phyloP scores from a whole-genome alignment of 2,329 filamentous ascomycete species.

The Calonectria pseudoturangicola region DNA sequence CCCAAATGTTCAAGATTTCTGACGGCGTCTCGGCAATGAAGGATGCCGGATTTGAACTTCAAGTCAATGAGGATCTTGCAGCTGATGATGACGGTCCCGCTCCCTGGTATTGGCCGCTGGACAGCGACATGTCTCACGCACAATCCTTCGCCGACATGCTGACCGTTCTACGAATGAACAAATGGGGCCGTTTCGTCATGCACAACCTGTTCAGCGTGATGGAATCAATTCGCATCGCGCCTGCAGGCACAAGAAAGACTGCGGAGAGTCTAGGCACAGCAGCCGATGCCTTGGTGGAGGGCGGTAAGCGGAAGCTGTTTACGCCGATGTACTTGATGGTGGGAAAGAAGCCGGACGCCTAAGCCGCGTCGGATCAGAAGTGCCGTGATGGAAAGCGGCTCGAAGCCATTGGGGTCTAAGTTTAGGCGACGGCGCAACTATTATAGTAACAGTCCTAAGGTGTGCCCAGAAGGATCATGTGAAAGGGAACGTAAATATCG shows the following conservation, averaged over 20 bases:
- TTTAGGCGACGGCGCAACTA: not conserved
- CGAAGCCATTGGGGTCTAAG: conserved; percentile 1
- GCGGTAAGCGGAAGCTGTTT: conserved; percentile 89
- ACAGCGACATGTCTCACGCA: conserved; percentile 85
- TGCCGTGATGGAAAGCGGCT: not conserved
- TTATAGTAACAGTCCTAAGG: not conserved
- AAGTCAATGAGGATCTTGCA: conserved; percentile 76
- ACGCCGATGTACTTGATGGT: conserved; percentile 98
- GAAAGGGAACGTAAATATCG: not conserved
- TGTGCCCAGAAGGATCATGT: no score
- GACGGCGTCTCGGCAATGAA: conserved; percentile 88
- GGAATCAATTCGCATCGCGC: conserved; percentile 82
- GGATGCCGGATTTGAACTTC: conserved; percentile 86
- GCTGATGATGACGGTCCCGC: conserved; percentile 63
- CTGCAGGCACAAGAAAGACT: conserved; percentile 88
- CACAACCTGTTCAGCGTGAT: conserved; percentile 84
- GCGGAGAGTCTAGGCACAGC: conserved; percentile 86
- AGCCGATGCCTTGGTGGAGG: conserved; percentile 87
- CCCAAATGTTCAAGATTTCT: conserved; percentile 91
- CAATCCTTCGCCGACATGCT: conserved; percentile 82
- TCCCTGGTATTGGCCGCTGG: conserved; percentile 93
- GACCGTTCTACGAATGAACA: conserved; percentile 89
- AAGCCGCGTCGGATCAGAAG: not conserved
- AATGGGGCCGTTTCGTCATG: conserved; percentile 80
- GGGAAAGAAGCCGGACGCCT: conserved; percentile 80